These are phyloP conservation scores for Viridothelium virens DNA, from an alignment of 495 filamentous ascomycete genomes.

Conservation along the genomic window DNA sequence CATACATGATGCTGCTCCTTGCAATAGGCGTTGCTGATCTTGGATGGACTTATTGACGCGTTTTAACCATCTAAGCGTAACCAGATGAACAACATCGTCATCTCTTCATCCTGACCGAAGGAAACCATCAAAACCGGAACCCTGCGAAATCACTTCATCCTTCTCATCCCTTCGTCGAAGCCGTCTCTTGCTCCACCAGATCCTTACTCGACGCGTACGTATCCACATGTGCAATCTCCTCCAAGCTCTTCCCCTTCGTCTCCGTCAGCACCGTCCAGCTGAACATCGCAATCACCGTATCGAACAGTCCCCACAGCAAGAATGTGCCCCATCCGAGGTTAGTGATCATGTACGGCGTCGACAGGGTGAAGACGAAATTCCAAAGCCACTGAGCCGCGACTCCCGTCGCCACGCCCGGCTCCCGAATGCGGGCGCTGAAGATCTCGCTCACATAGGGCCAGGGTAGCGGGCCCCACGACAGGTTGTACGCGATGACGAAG, in stretches of 20 bases:
- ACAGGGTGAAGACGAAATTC: slow-evolving; percentile 57
- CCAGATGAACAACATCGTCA: too few species aligned
- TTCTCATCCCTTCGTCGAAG: not conserved
- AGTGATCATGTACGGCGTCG: slow-evolving; percentile 36
- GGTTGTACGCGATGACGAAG: slow-evolving; percentile 27
- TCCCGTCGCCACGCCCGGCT: slow-evolving; percentile 60
- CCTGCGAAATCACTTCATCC: not conserved
- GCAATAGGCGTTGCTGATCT: too few species aligned
- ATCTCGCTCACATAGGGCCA: slow-evolving; percentile 71
- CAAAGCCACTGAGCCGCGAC: slow-evolving; percentile 61
- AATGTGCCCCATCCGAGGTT: slow-evolving; percentile 38
- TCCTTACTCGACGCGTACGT: slow-evolving; percentile 7
- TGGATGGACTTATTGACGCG: too few species aligned
- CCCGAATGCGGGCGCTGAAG: slow-evolving; percentile 61
- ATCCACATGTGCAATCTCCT: slow-evolving; percentile 23
- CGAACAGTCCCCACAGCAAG: slow-evolving; percentile 34
- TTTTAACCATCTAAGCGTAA: too few species aligned
- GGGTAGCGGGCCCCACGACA: slow-evolving; percentile 25
- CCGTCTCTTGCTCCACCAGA: slow-evolving; percentile 8
- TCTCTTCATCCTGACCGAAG: not conserved
- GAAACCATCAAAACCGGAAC: not conserved
- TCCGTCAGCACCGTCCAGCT: slow-evolving; percentile 21
- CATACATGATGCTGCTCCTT: too few species aligned
- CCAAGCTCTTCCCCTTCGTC: slow-evolving; percentile 22
- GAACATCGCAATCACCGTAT: slow-evolving; percentile 21